Conservation (phyloP, 2,329 filamentous ascomycete genomes). For the Monosporascus ibericus region DNA sequence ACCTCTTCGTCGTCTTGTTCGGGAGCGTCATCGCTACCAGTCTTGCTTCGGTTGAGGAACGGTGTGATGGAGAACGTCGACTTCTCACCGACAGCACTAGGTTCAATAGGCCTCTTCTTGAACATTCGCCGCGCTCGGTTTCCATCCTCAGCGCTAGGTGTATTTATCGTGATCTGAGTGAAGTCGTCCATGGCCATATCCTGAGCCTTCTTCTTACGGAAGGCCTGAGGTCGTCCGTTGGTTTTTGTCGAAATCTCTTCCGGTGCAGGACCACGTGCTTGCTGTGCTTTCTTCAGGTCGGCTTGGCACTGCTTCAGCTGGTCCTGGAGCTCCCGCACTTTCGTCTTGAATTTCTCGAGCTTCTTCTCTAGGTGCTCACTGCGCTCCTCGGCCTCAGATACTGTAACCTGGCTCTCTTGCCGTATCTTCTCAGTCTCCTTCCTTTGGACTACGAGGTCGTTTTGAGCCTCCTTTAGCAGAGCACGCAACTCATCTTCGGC, state of each 20-base stretch:
- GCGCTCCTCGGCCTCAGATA: constrained; percentile 55
- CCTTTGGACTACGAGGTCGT: constrained; percentile 32
- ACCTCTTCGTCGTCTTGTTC: constrained; percentile 19
- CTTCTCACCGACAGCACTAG: constrained; percentile 69
- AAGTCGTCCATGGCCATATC: constrained; percentile 40
- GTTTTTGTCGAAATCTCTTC: constrained; percentile 25
- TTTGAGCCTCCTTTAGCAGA: constrained; percentile 24
- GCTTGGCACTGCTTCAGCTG: constrained; percentile 60
- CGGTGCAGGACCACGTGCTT: constrained; percentile 30
- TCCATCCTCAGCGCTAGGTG: constrained; percentile 28
- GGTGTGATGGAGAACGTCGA: constrained; percentile 92
- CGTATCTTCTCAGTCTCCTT: constrained; percentile 40
- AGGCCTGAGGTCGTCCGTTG: constrained; percentile 28
- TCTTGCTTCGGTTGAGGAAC: constrained; percentile 72
- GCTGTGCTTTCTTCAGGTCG: constrained; percentile 35
- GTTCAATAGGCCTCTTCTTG: constrained; percentile 54
- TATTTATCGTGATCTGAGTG: constrained; percentile 40
- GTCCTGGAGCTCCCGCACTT: constrained; percentile 63
- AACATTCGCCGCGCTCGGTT: constrained; percentile 31
- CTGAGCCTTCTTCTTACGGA: constrained; percentile 40
- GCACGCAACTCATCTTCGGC: constrained; percentile 22
- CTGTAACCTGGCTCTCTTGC: constrained; percentile 45
- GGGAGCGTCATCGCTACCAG: constrained; percentile 38
- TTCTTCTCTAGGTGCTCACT: constrained; percentile 64
- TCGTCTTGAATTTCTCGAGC: constrained; percentile 61